These are phyloP conservation scores for Bacidia gigantensis DNA, from an alignment of 495 filamentous ascomycete genomes.

Conservation along the genomic window DNA sequence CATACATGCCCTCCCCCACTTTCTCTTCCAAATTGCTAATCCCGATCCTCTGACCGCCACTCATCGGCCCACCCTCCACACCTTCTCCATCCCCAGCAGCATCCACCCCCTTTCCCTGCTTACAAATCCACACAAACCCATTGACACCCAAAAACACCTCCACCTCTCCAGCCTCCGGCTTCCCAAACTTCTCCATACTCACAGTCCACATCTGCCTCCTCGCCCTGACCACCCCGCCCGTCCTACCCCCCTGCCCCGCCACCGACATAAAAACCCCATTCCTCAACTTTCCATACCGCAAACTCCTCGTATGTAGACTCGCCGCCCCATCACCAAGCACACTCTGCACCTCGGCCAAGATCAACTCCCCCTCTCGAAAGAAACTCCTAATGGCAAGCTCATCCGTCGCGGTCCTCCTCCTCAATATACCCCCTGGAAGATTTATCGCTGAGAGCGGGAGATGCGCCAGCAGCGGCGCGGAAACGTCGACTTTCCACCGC, in stretches of 20 bases:
- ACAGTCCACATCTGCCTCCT: conserved; percentile 80
- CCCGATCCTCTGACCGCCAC: conserved; percentile 30
- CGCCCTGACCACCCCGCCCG: conserved; percentile 62
- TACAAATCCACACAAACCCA: conserved; percentile 87
- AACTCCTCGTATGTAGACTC: conserved; percentile 69
- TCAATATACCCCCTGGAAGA: conserved; percentile 87
- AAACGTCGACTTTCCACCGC: conserved; percentile 90
- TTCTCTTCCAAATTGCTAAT: conserved; percentile 79
- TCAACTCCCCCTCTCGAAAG: conserved; percentile 78
- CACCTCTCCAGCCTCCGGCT: conserved; percentile 55
- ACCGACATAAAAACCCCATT: conserved; percentile 84
- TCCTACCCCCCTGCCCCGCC: conserved; percentile 62
- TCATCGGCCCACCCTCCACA: conserved; percentile 16
- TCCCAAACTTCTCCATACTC: conserved; percentile 41
- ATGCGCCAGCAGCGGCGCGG: conserved; percentile 63
- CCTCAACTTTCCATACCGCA: conserved; percentile 89
- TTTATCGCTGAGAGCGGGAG: conserved; percentile 78
- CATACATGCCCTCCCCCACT: conserved; percentile 62
- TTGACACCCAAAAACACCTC: conserved; percentile 89
- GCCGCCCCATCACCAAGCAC: conserved; percentile 71
- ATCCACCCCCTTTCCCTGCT: conserved; percentile 36
- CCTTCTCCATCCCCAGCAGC: conserved; percentile 26
- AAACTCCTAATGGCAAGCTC: conserved; percentile 90
- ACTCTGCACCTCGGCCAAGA: conserved; percentile 83
- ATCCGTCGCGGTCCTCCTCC: conserved; percentile 81